phyloP scores from a whole-genome alignment of 2,329 filamentous ascomycete species.

The Calonectria fujianensis region DNA sequence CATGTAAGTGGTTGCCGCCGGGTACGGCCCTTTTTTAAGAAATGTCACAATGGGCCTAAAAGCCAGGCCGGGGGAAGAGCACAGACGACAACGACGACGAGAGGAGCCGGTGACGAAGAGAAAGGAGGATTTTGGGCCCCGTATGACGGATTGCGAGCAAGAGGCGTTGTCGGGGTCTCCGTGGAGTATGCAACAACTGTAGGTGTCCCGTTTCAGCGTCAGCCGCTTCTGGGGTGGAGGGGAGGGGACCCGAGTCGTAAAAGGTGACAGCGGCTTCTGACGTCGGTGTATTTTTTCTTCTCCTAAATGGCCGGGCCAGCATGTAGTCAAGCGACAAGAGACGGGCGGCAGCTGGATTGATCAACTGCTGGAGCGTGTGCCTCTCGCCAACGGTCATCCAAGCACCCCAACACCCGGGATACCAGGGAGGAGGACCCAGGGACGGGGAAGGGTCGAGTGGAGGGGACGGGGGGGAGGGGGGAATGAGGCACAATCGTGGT shows the following conservation, averaged over 20 bases:
- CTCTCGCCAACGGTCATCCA: slow-evolving; percentile 21
- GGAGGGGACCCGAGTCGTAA: slow-evolving; percentile 30
- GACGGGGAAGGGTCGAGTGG: slow-evolving; percentile 15
- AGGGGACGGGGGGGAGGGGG: slow-evolving; percentile 5
- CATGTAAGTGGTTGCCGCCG: slow-evolving; percentile 18
- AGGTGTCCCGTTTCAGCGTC: slow-evolving; percentile 34
- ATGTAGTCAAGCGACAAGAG: neutral
- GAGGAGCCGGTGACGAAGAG: slow-evolving; percentile 13
- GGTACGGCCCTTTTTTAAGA: slow-evolving; percentile 18
- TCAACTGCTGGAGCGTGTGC: slow-evolving; percentile 15
- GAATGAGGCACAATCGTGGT: slow-evolving; percentile 38
- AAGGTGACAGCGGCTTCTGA: slow-evolving; percentile 30
- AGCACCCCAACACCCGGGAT: slow-evolving; percentile 20
- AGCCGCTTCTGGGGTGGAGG: slow-evolving; percentile 32
- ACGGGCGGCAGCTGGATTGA: slow-evolving; percentile 4
- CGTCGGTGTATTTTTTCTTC: slow-evolving; percentile 2
- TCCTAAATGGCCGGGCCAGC: neutral
- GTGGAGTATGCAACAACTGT: slow-evolving; percentile 30
- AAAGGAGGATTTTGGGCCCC: slow-evolving; percentile 20
- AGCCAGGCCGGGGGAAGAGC: neutral
- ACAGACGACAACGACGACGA: slow-evolving; percentile 22
- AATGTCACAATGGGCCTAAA: slow-evolving; percentile 3
- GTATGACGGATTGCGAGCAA: slow-evolving; percentile 24
- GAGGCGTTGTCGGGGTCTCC: slow-evolving; percentile 30
- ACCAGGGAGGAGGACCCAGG: neutral